Conservation (phyloP, 164 flowering plant species). For the Cinnamomum micranthum region DNA sequence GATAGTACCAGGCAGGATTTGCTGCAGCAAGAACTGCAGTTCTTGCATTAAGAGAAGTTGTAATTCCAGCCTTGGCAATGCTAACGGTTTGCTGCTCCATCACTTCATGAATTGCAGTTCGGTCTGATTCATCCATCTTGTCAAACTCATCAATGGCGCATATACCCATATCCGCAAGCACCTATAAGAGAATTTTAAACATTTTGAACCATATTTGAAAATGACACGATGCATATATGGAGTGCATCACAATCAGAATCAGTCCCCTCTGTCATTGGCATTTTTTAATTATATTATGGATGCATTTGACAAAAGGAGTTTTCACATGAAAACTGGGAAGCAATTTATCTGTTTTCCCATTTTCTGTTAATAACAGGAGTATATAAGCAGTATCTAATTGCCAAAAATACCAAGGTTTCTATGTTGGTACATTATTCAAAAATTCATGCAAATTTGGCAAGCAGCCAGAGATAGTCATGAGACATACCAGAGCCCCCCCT, state of each 20-base stretch:
- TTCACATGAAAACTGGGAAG: too few relatives aligned
- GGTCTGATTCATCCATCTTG: constrained; percentile 98
- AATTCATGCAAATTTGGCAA: background rate
- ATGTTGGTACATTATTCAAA: too few relatives aligned
- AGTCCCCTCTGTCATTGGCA: too few relatives aligned
- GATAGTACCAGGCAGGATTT: constrained; percentile 90
- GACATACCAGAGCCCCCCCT: constrained; percentile 96
- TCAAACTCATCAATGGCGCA: constrained; percentile 99
- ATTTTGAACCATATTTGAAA: background rate
- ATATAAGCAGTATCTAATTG: too few relatives aligned
- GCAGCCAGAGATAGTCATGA: background rate
- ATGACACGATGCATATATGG: background rate
- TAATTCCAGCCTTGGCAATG: constrained; percentile 99
- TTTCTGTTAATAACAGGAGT: too few relatives aligned
- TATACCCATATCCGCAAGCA: constrained; percentile 97
- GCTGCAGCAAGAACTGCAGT: constrained; percentile 99
- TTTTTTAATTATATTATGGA: too few relatives aligned
- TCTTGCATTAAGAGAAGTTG: constrained; percentile 95
- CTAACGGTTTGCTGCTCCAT: constrained; percentile 99
- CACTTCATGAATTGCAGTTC: constrained; percentile 97
- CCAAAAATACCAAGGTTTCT: too few relatives aligned
- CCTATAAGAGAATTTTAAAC: constrained; percentile 40
- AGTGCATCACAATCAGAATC: too few relatives aligned
- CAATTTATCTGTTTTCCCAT: too few relatives aligned
- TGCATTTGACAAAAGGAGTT: too few relatives aligned